Conservation (phyloP, 2,329 filamentous ascomycete species). For the Botrytis cinerea region DNA sequence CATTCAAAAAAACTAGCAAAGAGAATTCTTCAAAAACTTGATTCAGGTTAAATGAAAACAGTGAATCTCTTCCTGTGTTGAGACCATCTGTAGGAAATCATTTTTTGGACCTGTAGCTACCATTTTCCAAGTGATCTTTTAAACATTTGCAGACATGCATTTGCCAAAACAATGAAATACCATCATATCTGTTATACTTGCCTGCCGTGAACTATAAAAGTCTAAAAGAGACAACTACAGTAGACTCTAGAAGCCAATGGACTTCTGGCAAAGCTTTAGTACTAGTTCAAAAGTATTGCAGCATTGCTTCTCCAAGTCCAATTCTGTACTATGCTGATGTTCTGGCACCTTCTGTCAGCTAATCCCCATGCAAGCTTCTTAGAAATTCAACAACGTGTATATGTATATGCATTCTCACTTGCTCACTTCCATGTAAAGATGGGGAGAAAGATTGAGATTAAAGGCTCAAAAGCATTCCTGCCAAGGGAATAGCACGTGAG, state of each 20-base stretch:
- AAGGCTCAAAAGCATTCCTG: background rate
- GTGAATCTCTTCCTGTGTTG: background rate
- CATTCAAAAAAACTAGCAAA: too few species aligned
- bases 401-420: background rate
- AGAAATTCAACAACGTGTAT: background rate
- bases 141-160: background rate
- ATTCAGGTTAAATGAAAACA: background rate
- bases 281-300: background rate
- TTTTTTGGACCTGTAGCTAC: background rate
- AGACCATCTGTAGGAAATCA: background rate
- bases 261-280: background rate
- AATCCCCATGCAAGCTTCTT: background rate
- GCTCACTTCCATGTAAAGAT: background rate
- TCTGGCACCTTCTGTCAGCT: background rate
- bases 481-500: background rate
- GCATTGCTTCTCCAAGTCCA: background rate
- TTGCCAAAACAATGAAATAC: background rate
- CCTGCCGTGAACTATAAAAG: background rate
- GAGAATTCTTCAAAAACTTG: background rate
- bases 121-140: background rate
- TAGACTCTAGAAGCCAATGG: background rate
- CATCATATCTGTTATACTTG: background rate
- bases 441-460: background rate
- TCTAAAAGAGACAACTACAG: background rate
- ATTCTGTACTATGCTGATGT: too few species aligned